Percentiles rank a stretch among this genome's conserved stretches.
These are phyloP conservation scores for Boletus pseudo-olivaceus DNA, from an alignment of 768 basidiomycete species.

Conservation along the genomic window DNA sequence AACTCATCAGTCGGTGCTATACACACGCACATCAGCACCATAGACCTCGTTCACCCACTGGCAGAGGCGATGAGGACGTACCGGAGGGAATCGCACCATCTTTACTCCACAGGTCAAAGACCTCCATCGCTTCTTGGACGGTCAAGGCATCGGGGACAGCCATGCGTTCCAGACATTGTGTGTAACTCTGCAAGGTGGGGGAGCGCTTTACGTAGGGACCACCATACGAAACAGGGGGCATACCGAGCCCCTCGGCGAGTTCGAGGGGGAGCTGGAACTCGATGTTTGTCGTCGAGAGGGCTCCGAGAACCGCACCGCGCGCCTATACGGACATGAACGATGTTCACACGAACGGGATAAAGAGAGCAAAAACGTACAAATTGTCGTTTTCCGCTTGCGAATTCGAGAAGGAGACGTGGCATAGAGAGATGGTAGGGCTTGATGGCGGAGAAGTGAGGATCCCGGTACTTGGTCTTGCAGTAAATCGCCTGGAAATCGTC, in stretches of 20 bases:
- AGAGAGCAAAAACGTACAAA: constrained; percentile 52
- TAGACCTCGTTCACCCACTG: background rate
- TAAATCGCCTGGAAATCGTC: constrained; percentile 89
- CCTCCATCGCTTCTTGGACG: constrained; percentile 62
- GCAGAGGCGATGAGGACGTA: constrained; percentile 23
- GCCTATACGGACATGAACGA: constrained; percentile 38
- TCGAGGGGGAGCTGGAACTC: constrained; percentile 58
- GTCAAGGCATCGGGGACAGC: constrained; percentile 56
- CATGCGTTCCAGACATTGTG: constrained; percentile 50
- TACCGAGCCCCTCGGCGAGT: constrained; percentile 56
- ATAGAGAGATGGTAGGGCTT: constrained; percentile 76
- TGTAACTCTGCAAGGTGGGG: constrained; percentile 46
- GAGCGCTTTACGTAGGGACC: constrained; percentile 59
- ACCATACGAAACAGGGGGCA: constrained; percentile 39
- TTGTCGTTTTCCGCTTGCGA: constrained; percentile 60
- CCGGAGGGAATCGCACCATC: constrained; percentile 52
- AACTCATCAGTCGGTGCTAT: constrained; percentile 56
- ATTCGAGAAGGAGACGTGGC: constrained; percentile 76
- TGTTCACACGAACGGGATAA: background rate
- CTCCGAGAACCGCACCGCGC: constrained; percentile 69
- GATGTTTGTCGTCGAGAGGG: constrained; percentile 61
- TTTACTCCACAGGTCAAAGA: constrained; percentile 77
- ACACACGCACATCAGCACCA: background rate
- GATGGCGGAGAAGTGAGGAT: constrained; percentile 66
- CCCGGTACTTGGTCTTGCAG: constrained; percentile 61